Evolutionary conservation across 139 green algal genomes (phyloP).

Genomic region (Chlorella sp.): DNA sequence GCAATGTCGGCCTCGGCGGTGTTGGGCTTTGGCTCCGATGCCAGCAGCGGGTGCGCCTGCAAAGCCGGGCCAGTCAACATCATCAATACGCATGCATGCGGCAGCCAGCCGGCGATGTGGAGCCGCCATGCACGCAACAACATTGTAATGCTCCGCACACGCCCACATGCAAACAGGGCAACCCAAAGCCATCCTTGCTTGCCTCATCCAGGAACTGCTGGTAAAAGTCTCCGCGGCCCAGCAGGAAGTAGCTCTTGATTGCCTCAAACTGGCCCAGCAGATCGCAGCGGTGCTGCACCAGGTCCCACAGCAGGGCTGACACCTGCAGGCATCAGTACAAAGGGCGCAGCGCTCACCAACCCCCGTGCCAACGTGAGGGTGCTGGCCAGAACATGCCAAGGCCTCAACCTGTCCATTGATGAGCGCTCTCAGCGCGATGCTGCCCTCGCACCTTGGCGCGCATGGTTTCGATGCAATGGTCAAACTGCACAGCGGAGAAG

Average conservation of each 20-base stretch:
- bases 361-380: no score
- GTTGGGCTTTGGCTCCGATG: conserved; percentile 54
- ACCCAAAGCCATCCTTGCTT: neutral
- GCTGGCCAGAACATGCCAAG: no score
- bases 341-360: no score
- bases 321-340: conserved; percentile 40
- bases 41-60: conserved; percentile 64
- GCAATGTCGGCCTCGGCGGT: conserved; percentile 74
- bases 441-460: conserved; percentile 53
- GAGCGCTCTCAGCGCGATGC: neutral
- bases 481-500: neutral
- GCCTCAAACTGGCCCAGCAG: conserved; percentile 77
- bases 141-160: no score
- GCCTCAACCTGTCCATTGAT: no score
- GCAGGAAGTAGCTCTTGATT: conserved; percentile 87
- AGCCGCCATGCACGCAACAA: no score
- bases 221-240: conserved; percentile 86
- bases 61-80: no score
- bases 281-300: conserved; percentile 80
- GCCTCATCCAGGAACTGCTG: conserved; percentile 82
- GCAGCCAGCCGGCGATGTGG: no score
- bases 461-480: conserved; percentile 20
- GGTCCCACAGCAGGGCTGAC: conserved; percentile 75
- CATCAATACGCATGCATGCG: no score
- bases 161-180: neutral